Evolutionary conservation across 345 rosid species (phyloP).

Genomic region (Ceriops decandra): DNA sequence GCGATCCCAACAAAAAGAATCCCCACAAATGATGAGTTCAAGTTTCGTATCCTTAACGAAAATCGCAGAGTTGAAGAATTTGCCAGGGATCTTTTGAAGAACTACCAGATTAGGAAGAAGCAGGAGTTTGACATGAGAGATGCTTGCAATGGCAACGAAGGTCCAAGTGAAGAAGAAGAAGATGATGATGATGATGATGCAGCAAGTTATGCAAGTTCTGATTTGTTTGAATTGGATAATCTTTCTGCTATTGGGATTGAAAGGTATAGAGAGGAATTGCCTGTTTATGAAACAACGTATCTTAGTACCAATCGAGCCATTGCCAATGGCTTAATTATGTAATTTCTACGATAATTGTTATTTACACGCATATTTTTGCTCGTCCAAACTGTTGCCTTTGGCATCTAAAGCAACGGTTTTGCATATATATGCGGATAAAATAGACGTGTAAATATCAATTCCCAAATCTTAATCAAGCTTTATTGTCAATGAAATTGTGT

Average conservation of each 20-base stretch:
- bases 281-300: constrained; percentile 90
- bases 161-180: background rate
- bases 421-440: too few relatives aligned
- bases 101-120: constrained; percentile 46
- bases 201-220: constrained; percentile 89
- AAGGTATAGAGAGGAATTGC: constrained; percentile 78
- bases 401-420: too few relatives aligned
- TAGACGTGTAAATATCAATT: too few relatives aligned
- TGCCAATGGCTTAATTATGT: constrained; percentile 59
- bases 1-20: background rate
- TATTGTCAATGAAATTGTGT: constrained; percentile 38
- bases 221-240: constrained; percentile 86
- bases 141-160: constrained; percentile 8
- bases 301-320: constrained; percentile 68
- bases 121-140: constrained; percentile 16
- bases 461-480: background rate
- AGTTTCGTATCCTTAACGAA: constrained; percentile 38
- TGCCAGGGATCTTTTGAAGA: constrained; percentile 61
- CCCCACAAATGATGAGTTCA: constrained; percentile 18
- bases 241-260: constrained; percentile 64
- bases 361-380: too few relatives aligned
- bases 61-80: constrained; percentile 59
- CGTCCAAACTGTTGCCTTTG: too few relatives aligned
- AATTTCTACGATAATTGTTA: constrained; percentile 24
- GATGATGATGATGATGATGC: constrained; percentile 45